phyloP scores from a whole-genome alignment of 495 filamentous ascomycete genomes.

The Penicillium canescens region DNA sequence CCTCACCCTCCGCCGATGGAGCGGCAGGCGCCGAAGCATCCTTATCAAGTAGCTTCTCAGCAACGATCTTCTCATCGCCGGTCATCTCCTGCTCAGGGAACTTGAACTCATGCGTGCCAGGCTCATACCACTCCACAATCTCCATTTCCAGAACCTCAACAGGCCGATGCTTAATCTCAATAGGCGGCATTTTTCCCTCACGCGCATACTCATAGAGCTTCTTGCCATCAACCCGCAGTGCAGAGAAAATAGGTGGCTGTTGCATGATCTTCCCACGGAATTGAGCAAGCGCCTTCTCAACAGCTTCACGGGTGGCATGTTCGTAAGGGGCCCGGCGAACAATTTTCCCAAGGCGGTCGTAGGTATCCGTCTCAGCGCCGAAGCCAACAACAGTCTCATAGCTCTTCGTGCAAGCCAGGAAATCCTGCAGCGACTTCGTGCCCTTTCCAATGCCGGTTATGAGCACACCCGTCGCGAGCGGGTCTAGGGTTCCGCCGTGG shows the following conservation, averaged over 20 bases:
- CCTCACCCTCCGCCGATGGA: slow-evolving; percentile 20
- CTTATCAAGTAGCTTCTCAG: slow-evolving; percentile 63
- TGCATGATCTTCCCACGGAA: slow-evolving; percentile 91
- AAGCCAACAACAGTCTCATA: slow-evolving; percentile 91
- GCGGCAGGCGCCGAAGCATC: slow-evolving; percentile 27
- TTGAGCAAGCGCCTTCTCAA: slow-evolving; percentile 71
- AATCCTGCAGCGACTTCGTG: slow-evolving; percentile 76
- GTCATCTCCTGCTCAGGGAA: slow-evolving; percentile 76
- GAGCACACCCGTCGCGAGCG: slow-evolving; percentile 88
- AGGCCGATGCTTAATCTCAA: slow-evolving; percentile 76
- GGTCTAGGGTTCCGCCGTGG: slow-evolving; percentile 94
- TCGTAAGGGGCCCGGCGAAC: slow-evolving; percentile 69
- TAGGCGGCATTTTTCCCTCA: slow-evolving; percentile 78
- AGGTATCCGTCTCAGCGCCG: slow-evolving; percentile 89
- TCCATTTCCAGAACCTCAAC: slow-evolving; percentile 77
- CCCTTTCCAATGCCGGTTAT: slow-evolving; percentile 84
- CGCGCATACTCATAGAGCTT: slow-evolving; percentile 93
- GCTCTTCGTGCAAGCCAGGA: slow-evolving; percentile 84
- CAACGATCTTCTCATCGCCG: slow-evolving; percentile 68
- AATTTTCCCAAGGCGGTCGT: slow-evolving; percentile 82
- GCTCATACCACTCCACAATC: slow-evolving; percentile 84
- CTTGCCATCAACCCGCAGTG: slow-evolving; percentile 87
- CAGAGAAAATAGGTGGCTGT: slow-evolving; percentile 89
- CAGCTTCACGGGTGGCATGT: slow-evolving; percentile 73
- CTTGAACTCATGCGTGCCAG: slow-evolving; percentile 68